Percentiles rank a stretch among this genome's conserved stretches.
Evolutionary conservation across 2,329 filamentous ascomycete genomes (phyloP).

Genomic region (Fusarium xylarioides): DNA sequence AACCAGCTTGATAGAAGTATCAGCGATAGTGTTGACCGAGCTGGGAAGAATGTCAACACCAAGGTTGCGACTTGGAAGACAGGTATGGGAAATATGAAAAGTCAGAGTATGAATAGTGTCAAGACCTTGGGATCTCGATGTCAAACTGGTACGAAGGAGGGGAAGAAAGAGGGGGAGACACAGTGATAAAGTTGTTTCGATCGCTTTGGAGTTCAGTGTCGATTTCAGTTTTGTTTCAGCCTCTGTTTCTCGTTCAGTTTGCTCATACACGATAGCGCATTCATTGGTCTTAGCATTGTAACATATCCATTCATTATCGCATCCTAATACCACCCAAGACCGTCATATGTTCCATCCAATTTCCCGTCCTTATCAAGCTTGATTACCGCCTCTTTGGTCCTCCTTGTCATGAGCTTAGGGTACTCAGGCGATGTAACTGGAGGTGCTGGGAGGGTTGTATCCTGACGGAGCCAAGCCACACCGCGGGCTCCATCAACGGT

Average conservation of each 20-base stretch:
- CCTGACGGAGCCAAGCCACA: conserved; percentile 23
- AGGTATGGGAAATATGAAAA: conserved; percentile 3
- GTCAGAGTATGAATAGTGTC: conserved; percentile 3
- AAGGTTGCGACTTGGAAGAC: conserved; percentile 3
- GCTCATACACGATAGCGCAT: not conserved
- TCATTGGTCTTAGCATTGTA: not conserved
- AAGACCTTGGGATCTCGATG: conserved; percentile 1
- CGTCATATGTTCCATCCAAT: conserved; percentile 5
- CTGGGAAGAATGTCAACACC: not conserved
- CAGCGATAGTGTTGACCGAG: not conserved
- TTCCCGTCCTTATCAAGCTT: conserved; percentile 2
- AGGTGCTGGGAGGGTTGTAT: conserved; percentile 3
- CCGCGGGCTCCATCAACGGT: not conserved
- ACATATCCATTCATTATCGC: not conserved
- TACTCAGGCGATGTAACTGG: conserved; percentile 22
- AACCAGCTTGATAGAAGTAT: conserved; percentile 12
- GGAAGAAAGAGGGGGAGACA: not conserved
- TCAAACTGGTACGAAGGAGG: not conserved
- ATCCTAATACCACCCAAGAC: conserved; percentile 22
- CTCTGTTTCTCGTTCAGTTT: not conserved
- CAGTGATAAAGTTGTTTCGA: accelerated
- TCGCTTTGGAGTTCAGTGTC: not conserved
- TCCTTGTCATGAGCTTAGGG: conserved; percentile 12
- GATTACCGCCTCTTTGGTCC: conserved; percentile 23
- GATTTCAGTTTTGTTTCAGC: not conserved